Conservation (phyloP, 345 rosid genomes). For the Eucalyptus brandiana region DNA sequence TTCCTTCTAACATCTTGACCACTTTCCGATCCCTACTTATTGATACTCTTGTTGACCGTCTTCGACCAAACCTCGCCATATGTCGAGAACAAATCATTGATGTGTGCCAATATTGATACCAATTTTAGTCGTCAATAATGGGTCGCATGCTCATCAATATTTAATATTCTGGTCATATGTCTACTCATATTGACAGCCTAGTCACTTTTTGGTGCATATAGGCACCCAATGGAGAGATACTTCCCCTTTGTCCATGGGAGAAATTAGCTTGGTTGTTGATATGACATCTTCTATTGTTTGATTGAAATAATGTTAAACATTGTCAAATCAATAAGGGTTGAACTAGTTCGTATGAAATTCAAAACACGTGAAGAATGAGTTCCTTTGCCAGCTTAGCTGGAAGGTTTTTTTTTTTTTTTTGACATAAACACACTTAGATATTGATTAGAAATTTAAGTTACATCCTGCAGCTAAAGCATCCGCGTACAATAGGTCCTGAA, state of each 20-base stretch:
- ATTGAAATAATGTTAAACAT: neutral
- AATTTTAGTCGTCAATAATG: neutral
- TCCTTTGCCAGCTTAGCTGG: neutral
- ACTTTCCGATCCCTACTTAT: neutral
- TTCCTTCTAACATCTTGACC: neutral
- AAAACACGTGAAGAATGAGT: neutral
- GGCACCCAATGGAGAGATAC: neutral
- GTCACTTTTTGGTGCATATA: neutral
- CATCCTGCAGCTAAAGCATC: no score
- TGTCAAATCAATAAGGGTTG: neutral
- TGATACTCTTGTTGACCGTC: neutral
- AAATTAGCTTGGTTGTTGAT: neutral
- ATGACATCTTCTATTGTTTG: neutral
- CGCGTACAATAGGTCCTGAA: no score
- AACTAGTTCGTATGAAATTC: neutral
- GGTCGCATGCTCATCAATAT: neutral
- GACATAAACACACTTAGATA: no score
- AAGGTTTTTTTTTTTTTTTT: no score
- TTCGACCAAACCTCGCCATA: neutral
- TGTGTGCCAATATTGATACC: neutral
- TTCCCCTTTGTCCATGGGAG: neutral
- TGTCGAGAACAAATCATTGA: neutral
- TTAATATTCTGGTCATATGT: neutral
- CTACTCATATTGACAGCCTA: neutral
- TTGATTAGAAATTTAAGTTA: no score